Conservation (phyloP, 2,329 filamentous ascomycete species). For the Penicillium sclerotigenum region DNA sequence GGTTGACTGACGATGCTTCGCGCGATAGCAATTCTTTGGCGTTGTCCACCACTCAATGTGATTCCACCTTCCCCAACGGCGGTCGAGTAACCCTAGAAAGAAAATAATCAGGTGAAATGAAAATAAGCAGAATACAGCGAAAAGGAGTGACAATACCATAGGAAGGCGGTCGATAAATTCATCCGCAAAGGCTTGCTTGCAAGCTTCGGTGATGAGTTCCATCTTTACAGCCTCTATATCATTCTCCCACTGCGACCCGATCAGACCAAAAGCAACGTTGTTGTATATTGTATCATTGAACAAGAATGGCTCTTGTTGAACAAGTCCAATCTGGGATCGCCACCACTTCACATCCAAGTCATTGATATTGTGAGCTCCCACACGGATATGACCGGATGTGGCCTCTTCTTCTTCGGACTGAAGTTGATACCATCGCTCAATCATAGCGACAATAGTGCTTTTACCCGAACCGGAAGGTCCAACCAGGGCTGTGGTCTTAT, state of each 20-base stretch:
- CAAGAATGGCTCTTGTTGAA: constrained; percentile 66
- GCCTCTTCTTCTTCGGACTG: constrained; percentile 4
- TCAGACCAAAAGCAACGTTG: constrained; percentile 60
- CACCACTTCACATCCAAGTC: constrained; percentile 62
- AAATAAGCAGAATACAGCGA: too few species aligned
- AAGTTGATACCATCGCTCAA: constrained; percentile 45
- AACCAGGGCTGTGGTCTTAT: constrained; percentile 45
- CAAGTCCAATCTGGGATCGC: constrained; percentile 58
- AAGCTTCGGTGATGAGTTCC: constrained; percentile 59
- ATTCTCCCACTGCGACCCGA: constrained; percentile 36
- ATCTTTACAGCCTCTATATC: constrained; percentile 37
- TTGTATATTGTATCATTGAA: constrained; percentile 64
- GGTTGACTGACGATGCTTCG: constrained; percentile 67
- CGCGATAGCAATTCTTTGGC: constrained; percentile 77
- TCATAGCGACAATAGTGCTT: constrained; percentile 44
- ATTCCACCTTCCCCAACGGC: constrained; percentile 73
- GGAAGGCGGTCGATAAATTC: constrained; percentile 66
- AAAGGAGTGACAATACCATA: constrained; percentile 8
- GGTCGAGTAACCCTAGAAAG: constrained; percentile 64
- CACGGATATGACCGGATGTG: constrained; percentile 49
- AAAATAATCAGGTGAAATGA: neutral
- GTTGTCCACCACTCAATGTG: constrained; percentile 78
- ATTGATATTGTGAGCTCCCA: constrained; percentile 52
- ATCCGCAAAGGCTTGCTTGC: constrained; percentile 64
- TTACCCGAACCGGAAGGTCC: constrained; percentile 48